Evolutionary conservation across 192 early-diverging fungal species (phyloP).

Genomic region (Cladochytrium replicatum): DNA sequence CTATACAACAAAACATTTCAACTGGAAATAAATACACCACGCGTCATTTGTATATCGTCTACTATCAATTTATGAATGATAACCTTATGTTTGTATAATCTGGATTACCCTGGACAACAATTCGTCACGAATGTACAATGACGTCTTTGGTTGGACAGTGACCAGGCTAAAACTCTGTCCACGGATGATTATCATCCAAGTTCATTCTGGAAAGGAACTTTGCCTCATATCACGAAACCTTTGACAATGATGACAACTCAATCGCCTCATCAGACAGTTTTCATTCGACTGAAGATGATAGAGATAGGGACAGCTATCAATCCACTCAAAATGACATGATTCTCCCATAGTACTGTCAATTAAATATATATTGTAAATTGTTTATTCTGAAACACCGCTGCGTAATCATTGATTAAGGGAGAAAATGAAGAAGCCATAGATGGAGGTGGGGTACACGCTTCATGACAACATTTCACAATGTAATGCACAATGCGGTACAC

Average conservation of each 20-base stretch:
- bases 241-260: too few species aligned
- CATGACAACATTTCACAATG: slow-evolving; percentile 15
- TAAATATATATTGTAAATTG: too few species aligned
- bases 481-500: slow-evolving; percentile 14
- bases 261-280: too few species aligned
- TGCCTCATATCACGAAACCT: too few species aligned
- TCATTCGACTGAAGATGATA: too few species aligned
- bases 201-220: slow-evolving; percentile 7
- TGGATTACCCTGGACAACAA: slow-evolving; percentile 2
- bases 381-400: too few species aligned
- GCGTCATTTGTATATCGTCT: background rate
- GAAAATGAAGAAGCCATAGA: too few species aligned
- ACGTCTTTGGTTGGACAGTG: slow-evolving; percentile 2
- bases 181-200: slow-evolving; percentile 5
- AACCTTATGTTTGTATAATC: slow-evolving; percentile 1
- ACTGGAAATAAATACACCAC: slow-evolving; percentile 4
- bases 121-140: slow-evolving; percentile 5
- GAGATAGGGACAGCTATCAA: too few species aligned
- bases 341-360: too few species aligned
- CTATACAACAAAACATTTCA: slow-evolving; percentile 3
- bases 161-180: background rate
- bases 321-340: too few species aligned
- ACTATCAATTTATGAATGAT: background rate
- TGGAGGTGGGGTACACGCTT: slow-evolving; percentile 1
- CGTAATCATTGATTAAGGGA: too few species aligned